Conservation (phyloP, 2,329 filamentous ascomycete species). For the Aureobasidium vineae region DNA sequence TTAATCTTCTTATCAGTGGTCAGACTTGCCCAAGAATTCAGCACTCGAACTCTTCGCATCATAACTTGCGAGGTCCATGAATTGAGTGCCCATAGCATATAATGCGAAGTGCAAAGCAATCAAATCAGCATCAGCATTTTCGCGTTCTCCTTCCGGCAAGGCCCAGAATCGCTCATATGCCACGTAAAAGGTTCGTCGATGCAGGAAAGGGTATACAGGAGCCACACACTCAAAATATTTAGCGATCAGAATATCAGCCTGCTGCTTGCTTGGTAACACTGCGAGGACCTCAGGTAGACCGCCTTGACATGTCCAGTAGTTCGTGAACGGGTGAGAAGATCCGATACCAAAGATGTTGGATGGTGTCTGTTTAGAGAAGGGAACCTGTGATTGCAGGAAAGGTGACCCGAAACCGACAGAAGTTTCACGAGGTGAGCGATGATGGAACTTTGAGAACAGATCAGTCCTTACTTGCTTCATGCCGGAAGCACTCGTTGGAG, state of each 20-base stretch:
- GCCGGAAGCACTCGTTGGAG: slow-evolving; percentile 5
- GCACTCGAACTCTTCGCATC: slow-evolving; percentile 70
- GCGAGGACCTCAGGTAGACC: slow-evolving; percentile 72
- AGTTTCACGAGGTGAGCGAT: slow-evolving; percentile 13
- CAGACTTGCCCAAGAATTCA: slow-evolving; percentile 63
- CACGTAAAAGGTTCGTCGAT: slow-evolving; percentile 70
- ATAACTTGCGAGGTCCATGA: slow-evolving; percentile 59
- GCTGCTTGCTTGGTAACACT: slow-evolving; percentile 71
- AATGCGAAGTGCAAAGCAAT: slow-evolving; percentile 73
- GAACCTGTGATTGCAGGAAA: slow-evolving; percentile 67
- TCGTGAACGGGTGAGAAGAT: slow-evolving; percentile 74
- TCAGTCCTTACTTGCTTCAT: slow-evolving; percentile 21
- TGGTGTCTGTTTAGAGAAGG: slow-evolving; percentile 66
- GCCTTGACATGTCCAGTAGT: slow-evolving; percentile 77
- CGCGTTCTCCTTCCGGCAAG: slow-evolving; percentile 57
- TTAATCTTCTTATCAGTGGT: background rate
- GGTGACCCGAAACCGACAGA: slow-evolving; percentile 47
- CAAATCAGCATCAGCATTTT: slow-evolving; percentile 63
- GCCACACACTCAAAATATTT: slow-evolving; percentile 64
- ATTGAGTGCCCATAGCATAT: slow-evolving; percentile 75
- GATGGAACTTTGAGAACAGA: slow-evolving; percentile 21
- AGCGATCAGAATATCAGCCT: slow-evolving; percentile 66
- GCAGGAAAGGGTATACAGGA: slow-evolving; percentile 77
- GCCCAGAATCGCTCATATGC: slow-evolving; percentile 80
- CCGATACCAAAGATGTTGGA: slow-evolving; percentile 81